These are phyloP conservation scores for Medicago arabica DNA, from an alignment of 306 rosid species.

Conservation along the genomic window DNA sequence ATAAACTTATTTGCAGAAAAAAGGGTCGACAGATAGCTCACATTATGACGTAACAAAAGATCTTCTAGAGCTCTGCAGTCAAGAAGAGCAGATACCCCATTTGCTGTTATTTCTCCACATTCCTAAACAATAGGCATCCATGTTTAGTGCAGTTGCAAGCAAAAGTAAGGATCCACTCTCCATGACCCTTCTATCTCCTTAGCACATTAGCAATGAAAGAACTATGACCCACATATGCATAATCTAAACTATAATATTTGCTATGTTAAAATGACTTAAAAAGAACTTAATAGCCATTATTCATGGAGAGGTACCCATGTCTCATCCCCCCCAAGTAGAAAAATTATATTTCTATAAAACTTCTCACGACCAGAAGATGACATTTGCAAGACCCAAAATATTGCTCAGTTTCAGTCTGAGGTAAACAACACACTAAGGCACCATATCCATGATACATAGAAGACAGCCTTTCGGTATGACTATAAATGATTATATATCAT, in stretches of 20 bases:
- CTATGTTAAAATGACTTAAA: conserved; percentile 6
- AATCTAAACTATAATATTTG: conserved; percentile 16
- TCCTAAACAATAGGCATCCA: conserved; percentile 57
- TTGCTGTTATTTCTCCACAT: conserved; percentile 74
- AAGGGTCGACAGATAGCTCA: conserved; percentile 47
- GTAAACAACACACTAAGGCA: conserved; percentile 24
- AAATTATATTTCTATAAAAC: conserved; percentile 5
- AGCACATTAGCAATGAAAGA: conserved; percentile 8
- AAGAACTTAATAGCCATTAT: conserved; percentile 20
- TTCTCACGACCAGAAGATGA: conserved; percentile 35
- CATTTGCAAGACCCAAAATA: conserved; percentile 4
- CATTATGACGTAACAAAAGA: conserved; percentile 81
- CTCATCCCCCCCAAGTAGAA: too few relatives aligned
- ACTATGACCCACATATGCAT: conserved; percentile 8
- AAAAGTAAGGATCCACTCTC: conserved; percentile 24
- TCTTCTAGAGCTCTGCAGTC: conserved; percentile 83
- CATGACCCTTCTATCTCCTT: conserved; percentile 10
- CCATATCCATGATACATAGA: conserved; percentile 12
- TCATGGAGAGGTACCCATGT: conserved; percentile 13
- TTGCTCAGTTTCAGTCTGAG: conserved; percentile 7
- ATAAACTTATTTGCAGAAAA: neutral
- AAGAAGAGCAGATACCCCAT: conserved; percentile 71
- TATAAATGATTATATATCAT: conserved; percentile 9
- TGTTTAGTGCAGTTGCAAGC: conserved; percentile 22
- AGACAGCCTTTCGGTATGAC: conserved; percentile 18